Evolutionary conservation across 1,284 basidiomycete genomes (phyloP), one percentile per base, ranked within the genome.

Genomic region (Boletus semigastroideus): DNA sequence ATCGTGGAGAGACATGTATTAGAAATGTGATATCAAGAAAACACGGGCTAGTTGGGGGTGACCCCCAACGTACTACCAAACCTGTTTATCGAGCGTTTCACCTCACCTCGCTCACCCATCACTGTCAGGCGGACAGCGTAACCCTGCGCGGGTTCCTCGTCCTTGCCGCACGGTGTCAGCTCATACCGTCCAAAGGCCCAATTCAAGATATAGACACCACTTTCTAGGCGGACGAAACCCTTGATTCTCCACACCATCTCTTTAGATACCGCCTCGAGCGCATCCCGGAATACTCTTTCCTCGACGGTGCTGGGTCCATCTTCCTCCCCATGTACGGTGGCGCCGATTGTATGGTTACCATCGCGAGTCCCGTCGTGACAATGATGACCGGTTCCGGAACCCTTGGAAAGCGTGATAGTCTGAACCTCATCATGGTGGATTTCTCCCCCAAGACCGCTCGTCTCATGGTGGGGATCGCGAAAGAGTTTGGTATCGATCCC

Each of bases 141-240:
- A 56, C 68, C 57, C 62, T 63, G 54, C 27, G 68, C 68, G 17
- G 66, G 58, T 38, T 69, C 69, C n/a, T 74, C 69, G 16, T 67
- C 53, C 17, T 51, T 58, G 8, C 56, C 59, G 10, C 75, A 64
- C 7, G 65, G 65, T 5, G 78, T 85, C 42, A 94, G 73, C 33
- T 93, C 90, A 65, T 82, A 84, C 45, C 92, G 79, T 17, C 90
- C 90, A 70, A 95, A 96, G 6, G 93, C 92, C 89, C 90, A 96
- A 67, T 96, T 96, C 55, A 95, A 66, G 55, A 94, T 90, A 60
- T 79, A 68, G 40, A 75, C 68, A 20, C 75, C 76, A 17, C 66
- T 68, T 12, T 64, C 63, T n/a, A 90, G 66, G 33, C 77, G 77
- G 25, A 93, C 77, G 61, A 92, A 91, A 13, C 93, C 92, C 65